Base-by-base conservation (phyloP, 2,329 filamentous ascomycete species). In the Fusarium sp. region DNA sequence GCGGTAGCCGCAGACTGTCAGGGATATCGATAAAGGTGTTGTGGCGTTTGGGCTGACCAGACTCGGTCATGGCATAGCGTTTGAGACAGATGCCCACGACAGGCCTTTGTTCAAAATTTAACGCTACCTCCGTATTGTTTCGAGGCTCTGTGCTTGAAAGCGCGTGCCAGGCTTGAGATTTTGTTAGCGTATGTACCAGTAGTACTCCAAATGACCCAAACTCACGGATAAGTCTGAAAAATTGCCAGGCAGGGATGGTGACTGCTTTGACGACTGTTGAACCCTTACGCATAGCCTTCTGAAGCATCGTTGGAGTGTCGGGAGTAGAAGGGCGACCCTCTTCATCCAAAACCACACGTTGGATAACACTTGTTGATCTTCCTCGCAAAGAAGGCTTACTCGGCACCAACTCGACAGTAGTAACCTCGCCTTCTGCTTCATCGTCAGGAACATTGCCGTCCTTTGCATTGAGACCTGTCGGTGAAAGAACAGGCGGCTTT, bases 201-300 rank as follows among this genome's bases (percentile, higher is more conserved):
- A 26, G 26, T 12, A 9, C n/a, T 15, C 5, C 15, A 34, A 6
- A 54, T 10, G 18, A 18, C 28, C 7, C 54, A 65, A 73, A 84
- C 91, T 81, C 82, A 94, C 92, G 94, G 73, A 97, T 93, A 28
- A 98, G 83, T 74, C 92, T 93, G 80, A 97, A 98, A 76, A 98
- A 97, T 75, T 97, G 95, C 94, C 94, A 98, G 3, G 96, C 96
- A 37, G 95, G 95, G 83, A 98, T 97, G 61, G 95, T 90, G 15
- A 98, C 92, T 73, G 97, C 94, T 75, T 95, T 97, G 71, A 81
- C 84, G 58, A 84, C 83, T 3, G 81, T 84, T 13, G 85, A 86
- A 11, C 71, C 83, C 78, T 76, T 84, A 76, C 71, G 77, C 78
- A 73, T 82, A 78, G 70, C 80, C 77, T 77, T 82, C 65, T 82